A percentile compares a stretch with the other conserved stretches of the same genome.
These are phyloP conservation scores for Conoideocrella luteorostrata DNA, from an alignment of 2,329 filamentous ascomycete species.

Conservation along the genomic window DNA sequence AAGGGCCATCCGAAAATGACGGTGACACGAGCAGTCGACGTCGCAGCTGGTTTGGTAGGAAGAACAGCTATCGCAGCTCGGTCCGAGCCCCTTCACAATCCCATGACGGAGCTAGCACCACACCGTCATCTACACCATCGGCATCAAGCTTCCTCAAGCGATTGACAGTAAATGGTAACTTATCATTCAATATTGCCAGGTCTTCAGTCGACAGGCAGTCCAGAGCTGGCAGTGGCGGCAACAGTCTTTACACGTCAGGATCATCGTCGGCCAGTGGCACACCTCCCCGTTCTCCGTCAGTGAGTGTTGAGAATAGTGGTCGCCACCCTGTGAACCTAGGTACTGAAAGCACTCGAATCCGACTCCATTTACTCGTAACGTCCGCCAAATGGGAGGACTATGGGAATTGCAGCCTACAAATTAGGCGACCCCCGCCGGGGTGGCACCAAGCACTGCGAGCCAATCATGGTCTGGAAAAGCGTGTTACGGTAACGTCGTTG, in stretches of 20 bases:
- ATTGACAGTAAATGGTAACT: conserved; percentile 63
- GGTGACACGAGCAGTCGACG: conserved; percentile 39
- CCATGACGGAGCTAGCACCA: conserved; percentile 67
- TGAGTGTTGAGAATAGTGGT: conserved; percentile 46
- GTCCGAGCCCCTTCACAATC: conserved; percentile 58
- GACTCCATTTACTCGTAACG: conserved; percentile 73
- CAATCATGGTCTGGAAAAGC: conserved; percentile 69
- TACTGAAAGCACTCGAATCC: conserved; percentile 66
- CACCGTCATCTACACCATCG: conserved; percentile 52
- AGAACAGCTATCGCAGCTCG: conserved; percentile 59
- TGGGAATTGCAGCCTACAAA: conserved; percentile 75
- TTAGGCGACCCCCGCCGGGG: conserved; percentile 66
- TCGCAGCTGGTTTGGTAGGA: conserved; percentile 55
- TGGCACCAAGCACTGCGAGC: conserved; percentile 52
- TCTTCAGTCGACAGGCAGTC: conserved; percentile 61
- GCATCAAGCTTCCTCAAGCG: conserved; percentile 76
- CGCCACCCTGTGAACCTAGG: conserved; percentile 59
- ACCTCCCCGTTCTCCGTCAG: conserved; percentile 50
- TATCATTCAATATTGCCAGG: conserved; percentile 73
- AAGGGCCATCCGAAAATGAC: conserved; percentile 41
- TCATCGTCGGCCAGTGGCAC: conserved; percentile 44
- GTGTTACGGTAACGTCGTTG: conserved; percentile 71
- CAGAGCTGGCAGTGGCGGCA: conserved; percentile 44
- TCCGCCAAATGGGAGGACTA: conserved; percentile 84
- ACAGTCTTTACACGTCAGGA: conserved; percentile 56